These are phyloP conservation scores for Citrus glauca DNA, from an alignment of 345 rosid genomes.

Conservation along the genomic window DNA sequence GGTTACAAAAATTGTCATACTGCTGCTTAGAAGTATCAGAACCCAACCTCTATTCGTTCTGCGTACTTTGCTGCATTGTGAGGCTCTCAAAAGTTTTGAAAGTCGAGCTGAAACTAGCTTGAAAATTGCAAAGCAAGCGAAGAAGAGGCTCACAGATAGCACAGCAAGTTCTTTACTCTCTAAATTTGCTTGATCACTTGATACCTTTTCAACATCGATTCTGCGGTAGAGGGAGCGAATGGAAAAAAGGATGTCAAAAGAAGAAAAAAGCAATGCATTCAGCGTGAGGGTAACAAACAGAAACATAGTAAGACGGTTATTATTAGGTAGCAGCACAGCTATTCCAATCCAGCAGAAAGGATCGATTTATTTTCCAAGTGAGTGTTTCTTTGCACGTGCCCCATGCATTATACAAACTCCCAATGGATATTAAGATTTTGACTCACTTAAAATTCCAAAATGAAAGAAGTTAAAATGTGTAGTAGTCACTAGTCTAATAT, in stretches of 20 bases:
- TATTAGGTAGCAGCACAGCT: not conserved
- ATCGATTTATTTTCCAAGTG: not conserved
- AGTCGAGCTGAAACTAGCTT: conserved; percentile 53
- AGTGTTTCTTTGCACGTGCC: too few relatives aligned
- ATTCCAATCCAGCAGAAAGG: not conserved
- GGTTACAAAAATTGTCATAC: conserved; percentile 68
- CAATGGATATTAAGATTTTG: too few relatives aligned
- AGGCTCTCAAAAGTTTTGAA: conserved; percentile 27
- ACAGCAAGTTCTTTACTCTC: conserved; percentile 70
- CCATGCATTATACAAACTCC: too few relatives aligned
- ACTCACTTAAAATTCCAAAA: too few relatives aligned
- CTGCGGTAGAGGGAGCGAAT: conserved; percentile 27
- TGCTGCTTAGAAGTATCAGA: conserved; percentile 77
- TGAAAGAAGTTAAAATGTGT: too few relatives aligned
- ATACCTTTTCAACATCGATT: conserved; percentile 56
- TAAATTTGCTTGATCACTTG: conserved; percentile 48
- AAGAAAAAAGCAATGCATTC: not conserved
- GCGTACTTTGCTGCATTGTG: conserved; percentile 30
- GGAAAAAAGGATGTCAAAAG: not conserved
- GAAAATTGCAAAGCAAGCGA: conserved; percentile 48
- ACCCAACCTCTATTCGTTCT: conserved; percentile 63
- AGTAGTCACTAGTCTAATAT: too few relatives aligned
- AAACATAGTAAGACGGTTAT: not conserved
- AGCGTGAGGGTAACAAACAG: not conserved
- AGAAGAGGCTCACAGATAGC: conserved; percentile 59